A percentile compares a stretch with the other conserved stretches of the same genome.
phyloP scores from a whole-genome alignment of 768 basidiomycete species.

The Boletus coccyginus region DNA sequence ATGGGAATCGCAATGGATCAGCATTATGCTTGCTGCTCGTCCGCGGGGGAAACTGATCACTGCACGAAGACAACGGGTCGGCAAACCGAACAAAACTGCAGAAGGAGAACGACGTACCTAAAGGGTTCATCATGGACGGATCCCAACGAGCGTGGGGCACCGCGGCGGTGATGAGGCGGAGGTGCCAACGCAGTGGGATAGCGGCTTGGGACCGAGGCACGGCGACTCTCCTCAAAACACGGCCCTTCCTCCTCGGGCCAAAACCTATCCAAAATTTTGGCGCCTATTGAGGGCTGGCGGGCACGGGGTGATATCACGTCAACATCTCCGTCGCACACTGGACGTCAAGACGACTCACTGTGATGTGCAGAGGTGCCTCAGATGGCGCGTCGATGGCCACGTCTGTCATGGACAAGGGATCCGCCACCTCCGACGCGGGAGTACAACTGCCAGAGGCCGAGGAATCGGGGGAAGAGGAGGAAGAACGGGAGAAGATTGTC shows the following conservation, averaged over 20 bases:
- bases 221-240: slow-evolving; percentile 20
- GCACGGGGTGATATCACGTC: slow-evolving; percentile 5
- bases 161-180: slow-evolving; percentile 29
- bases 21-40: slow-evolving; percentile 9
- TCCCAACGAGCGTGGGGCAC: slow-evolving; percentile 14
- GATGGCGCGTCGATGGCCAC: background rate
- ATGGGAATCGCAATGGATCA: slow-evolving; percentile 27
- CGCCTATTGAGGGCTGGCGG: slow-evolving; percentile 25
- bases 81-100: background rate
- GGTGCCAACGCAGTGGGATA: slow-evolving; percentile 25
- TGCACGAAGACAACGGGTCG: slow-evolving; percentile 3
- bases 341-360: slow-evolving; percentile 16
- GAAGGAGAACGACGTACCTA: slow-evolving; percentile 11
- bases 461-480: slow-evolving; percentile 15
- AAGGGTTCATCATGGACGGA: slow-evolving; percentile 6
- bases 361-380: background rate
- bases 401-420: slow-evolving; percentile 16
- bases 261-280: slow-evolving; percentile 29
- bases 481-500: slow-evolving; percentile 19
- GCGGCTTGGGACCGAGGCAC: background rate
- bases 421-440: slow-evolving; percentile 19
- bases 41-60: slow-evolving; percentile 18
- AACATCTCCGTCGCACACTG: background rate
- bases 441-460: slow-evolving; percentile 12
- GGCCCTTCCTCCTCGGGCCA: slow-evolving; percentile 31